Percentiles rank a stretch among this genome's conserved stretches.
Conservation (phyloP, 2,329 filamentous ascomycete species). For the Fusarium fracticaudum region DNA sequence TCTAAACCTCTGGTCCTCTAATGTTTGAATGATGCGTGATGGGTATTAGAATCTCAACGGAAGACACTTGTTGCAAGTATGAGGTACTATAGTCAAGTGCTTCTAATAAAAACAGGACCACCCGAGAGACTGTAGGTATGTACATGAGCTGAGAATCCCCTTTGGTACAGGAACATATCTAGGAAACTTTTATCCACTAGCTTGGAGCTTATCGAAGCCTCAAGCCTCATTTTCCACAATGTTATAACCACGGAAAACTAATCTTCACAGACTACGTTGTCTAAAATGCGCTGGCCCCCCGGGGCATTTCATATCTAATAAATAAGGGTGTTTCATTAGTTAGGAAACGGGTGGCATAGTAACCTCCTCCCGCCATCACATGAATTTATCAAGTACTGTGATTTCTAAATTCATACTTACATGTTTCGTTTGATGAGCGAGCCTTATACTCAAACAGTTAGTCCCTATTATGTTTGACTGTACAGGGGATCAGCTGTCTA, state of each 20-base stretch:
- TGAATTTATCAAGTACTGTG: background rate
- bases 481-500: background rate
- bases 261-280: background rate
- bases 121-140: too few relatives aligned
- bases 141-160: background rate
- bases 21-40: background rate
- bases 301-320: background rate
- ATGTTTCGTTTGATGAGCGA: background rate
- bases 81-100: background rate
- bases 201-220: background rate
- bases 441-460: background rate
- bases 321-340: background rate
- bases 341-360: background rate
- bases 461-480: background rate
- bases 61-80: background rate
- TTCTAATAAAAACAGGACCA: background rate
- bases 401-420: background rate
- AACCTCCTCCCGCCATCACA: background rate
- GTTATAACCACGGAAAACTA: background rate
- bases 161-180: background rate
- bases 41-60: background rate
- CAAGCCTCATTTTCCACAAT: background rate
- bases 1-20: background rate
- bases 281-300: background rate
- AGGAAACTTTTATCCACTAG: background rate